Base-by-base conservation (phyloP, 768 basidiomycete genomes). In the Boletus pseudopeckii region DNA sequence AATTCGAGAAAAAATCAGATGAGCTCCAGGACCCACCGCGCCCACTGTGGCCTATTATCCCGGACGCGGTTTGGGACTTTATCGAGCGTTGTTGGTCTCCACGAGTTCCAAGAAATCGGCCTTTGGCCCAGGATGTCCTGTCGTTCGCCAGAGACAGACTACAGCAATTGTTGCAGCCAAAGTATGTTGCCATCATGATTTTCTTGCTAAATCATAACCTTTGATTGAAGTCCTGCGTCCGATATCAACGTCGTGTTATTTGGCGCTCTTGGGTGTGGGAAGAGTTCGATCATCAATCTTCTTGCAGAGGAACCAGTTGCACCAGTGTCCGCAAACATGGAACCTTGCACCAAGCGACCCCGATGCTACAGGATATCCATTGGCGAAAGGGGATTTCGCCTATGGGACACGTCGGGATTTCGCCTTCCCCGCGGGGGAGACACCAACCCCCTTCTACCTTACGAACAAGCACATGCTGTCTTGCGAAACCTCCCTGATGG, bases 281-380 rank as follows among this genome's bases (percentile, higher is more conserved):
- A 62, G 43, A 64, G 63, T 26, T 64, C 63, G 0, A 28, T 64
- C 18, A 43, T 64, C 41, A 64, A 65, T 39, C 43, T 64, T 22
- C 48, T 65, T 32, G 50, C 59, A 3, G 28, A 28, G 2, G 64
- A 56, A 2, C 40, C 58, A 3, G 24, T 55, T 1, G 74, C 74
- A 3, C 30, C 30, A 1, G 60, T 64, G 4, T 71, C 69, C 4
- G 57, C 53, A 18, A 41, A 58, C 7, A 62, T 62, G 1, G 40
- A 32, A 0, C 70, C 71, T 7, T 72, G 68, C 38, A 77, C 76
- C 1, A 62, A 71, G 20, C 26, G 53, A 4, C 61, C 52, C 34
- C 48, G 38, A 0, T 36, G 46, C 46, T 40, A 57, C 5, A 36
- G 1, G 10, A n/a, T 40, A 39, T 30, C 36, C 17, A 43, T 44